These are phyloP conservation scores for Sarcomyxa edulis DNA, from an alignment of 768 basidiomycete species.

Conservation along the genomic window DNA sequence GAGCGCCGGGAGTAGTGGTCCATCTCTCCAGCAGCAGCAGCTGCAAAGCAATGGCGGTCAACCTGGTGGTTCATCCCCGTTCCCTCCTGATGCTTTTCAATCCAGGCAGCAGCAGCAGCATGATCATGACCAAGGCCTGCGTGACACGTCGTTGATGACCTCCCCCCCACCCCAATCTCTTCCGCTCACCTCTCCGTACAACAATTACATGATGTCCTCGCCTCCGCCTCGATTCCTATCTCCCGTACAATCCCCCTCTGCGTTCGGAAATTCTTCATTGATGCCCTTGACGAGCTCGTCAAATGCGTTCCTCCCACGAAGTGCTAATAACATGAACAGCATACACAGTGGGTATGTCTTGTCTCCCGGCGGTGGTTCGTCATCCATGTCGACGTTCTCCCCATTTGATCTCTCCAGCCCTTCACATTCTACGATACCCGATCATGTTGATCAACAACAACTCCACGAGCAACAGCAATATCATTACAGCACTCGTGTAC, in stretches of 20 bases:
- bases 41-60: conserved; percentile 21
- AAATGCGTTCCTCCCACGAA: conserved; percentile 31
- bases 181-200: conserved; percentile 17
- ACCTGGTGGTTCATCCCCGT: conserved; percentile 2
- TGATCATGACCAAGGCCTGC: conserved; percentile 16
- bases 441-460: conserved; percentile 22
- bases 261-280: conserved; percentile 20
- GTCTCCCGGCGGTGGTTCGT: conserved; percentile 15
- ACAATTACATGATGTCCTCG: conserved; percentile 32
- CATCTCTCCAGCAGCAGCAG: conserved; percentile 39
- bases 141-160: conserved; percentile 14
- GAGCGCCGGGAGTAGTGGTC: conserved; percentile 38
- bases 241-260: conserved; percentile 27
- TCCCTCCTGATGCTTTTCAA: conserved; percentile 10
- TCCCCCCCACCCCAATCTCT: conserved; percentile 18
- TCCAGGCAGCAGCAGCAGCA: conserved; percentile 10
- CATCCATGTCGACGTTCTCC: conserved; percentile 24
- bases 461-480: conserved; percentile 21
- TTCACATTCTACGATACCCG: conserved; percentile 30
- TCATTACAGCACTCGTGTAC: conserved; percentile 25
- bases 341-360: conserved; percentile 18
- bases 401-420: conserved; percentile 31
- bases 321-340: conserved; percentile 18
- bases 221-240: conserved; percentile 42
- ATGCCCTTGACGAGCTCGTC: conserved; percentile 25